These are phyloP conservation scores for Parathielavia appendiculata DNA, from an alignment of 495 filamentous ascomycete genomes.

Conservation along the genomic window DNA sequence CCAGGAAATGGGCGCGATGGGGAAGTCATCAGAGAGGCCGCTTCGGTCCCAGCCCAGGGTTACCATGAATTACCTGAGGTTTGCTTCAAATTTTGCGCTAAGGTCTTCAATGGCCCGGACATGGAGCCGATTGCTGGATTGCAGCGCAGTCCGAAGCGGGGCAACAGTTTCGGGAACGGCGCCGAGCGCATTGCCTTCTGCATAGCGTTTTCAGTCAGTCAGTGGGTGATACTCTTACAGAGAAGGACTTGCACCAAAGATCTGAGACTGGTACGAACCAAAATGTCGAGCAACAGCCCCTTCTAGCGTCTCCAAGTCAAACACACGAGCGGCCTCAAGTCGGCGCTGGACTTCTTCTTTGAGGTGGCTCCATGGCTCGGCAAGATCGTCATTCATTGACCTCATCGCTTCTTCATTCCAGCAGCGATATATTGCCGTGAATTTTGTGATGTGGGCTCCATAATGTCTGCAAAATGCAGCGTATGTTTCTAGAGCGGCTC, in stretches of 20 bases:
- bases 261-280: background rate
- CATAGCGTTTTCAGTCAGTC: background rate
- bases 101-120: background rate
- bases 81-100: background rate
- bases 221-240: too few relatives aligned
- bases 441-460: slow-evolving; percentile 27
- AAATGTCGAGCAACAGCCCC: background rate
- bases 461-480: slow-evolving; percentile 34
- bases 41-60: too few relatives aligned
- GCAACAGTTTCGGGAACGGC: background rate
- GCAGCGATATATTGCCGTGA: slow-evolving; percentile 20
- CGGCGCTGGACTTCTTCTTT: background rate
- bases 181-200: background rate
- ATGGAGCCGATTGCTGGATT: background rate
- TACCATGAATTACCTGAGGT: too few relatives aligned
- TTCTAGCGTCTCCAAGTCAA: background rate
- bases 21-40: too few relatives aligned
- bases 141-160: background rate
- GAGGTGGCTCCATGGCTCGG: slow-evolving; percentile 26
- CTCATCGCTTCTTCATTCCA: slow-evolving; percentile 41
- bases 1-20: too few relatives aligned
- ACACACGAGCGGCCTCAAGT: background rate
- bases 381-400: slow-evolving; percentile 30
- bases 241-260: background rate
- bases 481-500: slow-evolving; percentile 24